Base-by-base conservation (phyloP, 169 alveolate genomes). In the Plasmodium relictum region DNA sequence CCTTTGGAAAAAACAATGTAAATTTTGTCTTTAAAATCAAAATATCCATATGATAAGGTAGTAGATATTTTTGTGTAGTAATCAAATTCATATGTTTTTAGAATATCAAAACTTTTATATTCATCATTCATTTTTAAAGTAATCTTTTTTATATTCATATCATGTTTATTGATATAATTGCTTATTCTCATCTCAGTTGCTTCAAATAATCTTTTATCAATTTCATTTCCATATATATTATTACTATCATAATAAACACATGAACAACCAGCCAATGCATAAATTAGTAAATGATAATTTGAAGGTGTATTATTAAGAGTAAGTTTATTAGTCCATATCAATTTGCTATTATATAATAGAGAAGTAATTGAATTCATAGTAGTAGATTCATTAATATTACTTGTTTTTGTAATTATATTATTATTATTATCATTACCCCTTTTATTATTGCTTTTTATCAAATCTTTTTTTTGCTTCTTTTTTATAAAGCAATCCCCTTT, bases 1-100 rank as follows among this genome's bases (percentile, higher is more conserved):
- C 92, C 92, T 42, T 87, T 87, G 9, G 88, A 87, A 74, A 87
- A 87, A 59, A 87, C 92, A 12, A 71, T 45, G 54, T 39, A 58
- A 6, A 14, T 18, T 71, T 83, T 83, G 24, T 83, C 83, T 45
- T 61, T n/a, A 42, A 68, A 68, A 54, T 68, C 59, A 31, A 83
- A 83, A 72, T 59, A 52, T 3, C 91, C 91, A 83, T 68, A 83
- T 4, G 91, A 26, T 66, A 83, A 48, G 1, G 80, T 83, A 4
- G 91, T 83, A 0, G 91, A 83, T 41, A 68, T 68, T 83, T 83
- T 83, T 6, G 91, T 83, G 22, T 66, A 83, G 45, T 83, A 83
- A 56, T 83, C 91, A 37, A 83, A 83, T 68, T 83, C 91, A 31
- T 20, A 83, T 24, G 85, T 83, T 45, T 68, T 66, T 1, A 83